Base-by-base conservation (phyloP, 345 rosid species). In the Eucalyptus erythrocorys region DNA sequence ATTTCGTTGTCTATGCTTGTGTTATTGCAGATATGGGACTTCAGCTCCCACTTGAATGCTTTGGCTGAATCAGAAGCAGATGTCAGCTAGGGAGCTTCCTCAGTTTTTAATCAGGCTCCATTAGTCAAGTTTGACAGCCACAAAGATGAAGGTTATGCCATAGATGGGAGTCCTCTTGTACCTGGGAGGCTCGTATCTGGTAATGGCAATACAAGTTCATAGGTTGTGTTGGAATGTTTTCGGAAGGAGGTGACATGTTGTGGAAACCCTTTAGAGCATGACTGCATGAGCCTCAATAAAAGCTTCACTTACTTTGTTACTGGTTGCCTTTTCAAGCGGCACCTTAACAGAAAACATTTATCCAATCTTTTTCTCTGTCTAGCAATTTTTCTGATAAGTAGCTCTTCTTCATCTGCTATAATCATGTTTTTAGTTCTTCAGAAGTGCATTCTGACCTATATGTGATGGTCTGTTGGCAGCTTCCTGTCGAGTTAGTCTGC, bases 131-230 rank as follows among this genome's bases (percentile, higher is more conserved):
- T 96, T 87, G 86, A 94, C 2, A 97, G 98, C 88, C 99, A 98
- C 92, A 98, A 95, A 92, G 98, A 96, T 84, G 99, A 98, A 96
- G 99, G 98, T 51, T 97, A 93, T 92, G 97, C 97, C 40, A 87
- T 97, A 85, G 99, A 98, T 90, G 97, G 99, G 99, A 97, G 96
- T 92, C 97, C 97, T 91, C 91, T 94, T 55, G 93, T 94, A 7
- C 88, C 95, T 59, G 99, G 99, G 93, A 94, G 97, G 92, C 98
- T 98, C 85, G 92, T 95, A 86, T 92, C 99, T 49, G 99, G 99
- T 98, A 94, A 49, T 84, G 43, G 82, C 76, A 37, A 89, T 37
- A 11, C 21, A 79, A 76, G 45, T 53, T 85, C 40, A 45, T 48
- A 47, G 16, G 40, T 68, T 0, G n/a, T 27, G 14, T 11, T 26